Conservation (phyloP, 441 rosid species). For the Pelargonium myrrhifolium region DNA sequence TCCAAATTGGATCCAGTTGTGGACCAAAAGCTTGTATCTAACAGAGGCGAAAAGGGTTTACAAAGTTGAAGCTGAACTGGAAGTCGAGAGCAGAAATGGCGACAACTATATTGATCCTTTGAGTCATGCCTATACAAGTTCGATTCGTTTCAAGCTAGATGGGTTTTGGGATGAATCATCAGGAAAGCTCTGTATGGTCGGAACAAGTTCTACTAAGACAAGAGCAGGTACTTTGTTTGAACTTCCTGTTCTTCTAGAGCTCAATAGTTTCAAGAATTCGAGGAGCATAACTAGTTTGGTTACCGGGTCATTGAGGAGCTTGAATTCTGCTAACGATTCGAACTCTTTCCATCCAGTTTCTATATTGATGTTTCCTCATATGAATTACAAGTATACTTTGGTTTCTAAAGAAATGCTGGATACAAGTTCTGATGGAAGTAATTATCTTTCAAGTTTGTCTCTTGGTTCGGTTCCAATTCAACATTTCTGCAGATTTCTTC, state of each 20-base stretch:
- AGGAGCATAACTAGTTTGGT: conserved; percentile 25
- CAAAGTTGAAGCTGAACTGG: not conserved
- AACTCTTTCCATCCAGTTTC: conserved; percentile 26
- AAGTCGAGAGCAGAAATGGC: not conserved
- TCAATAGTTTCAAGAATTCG: conserved; percentile 20
- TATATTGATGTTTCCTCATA: conserved; percentile 29
- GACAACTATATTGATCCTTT: not conserved
- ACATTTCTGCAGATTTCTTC: not conserved
- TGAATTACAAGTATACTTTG: not conserved
- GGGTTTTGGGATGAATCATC: not conserved
- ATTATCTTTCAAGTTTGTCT: not conserved
- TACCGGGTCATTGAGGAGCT: conserved; percentile 32
- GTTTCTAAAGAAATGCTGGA: not conserved
- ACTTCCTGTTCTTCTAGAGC: conserved; percentile 26
- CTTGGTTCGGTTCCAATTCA: not conserved
- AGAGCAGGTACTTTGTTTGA: not conserved
- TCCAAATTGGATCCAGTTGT: not conserved
- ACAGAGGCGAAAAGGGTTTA: not conserved
- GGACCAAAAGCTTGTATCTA: not conserved
- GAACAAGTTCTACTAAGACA: not conserved
- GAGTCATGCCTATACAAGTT: not conserved
- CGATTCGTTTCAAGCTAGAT: not conserved
- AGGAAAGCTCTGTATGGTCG: not conserved
- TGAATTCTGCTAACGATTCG: conserved; percentile 15
- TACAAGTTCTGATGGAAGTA: not conserved